These are phyloP conservation scores for Triticum timopheevii DNA, from an alignment of 176 grass and related monocot genomes.

Conservation along the genomic window DNA sequence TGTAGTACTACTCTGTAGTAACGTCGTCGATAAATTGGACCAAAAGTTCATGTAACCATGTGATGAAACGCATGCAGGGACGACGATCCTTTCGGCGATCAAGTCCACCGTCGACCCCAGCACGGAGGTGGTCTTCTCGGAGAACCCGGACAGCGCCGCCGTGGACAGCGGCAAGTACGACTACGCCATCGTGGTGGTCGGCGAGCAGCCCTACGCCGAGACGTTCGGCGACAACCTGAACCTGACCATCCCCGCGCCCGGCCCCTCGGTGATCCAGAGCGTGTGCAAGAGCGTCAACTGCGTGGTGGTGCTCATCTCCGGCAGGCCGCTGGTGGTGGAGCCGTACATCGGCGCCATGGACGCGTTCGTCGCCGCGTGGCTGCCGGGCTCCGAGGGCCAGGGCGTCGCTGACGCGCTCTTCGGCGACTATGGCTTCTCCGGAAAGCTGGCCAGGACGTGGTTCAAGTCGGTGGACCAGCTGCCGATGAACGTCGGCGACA, in stretches of 20 bases:
- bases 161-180: conserved; percentile 52
- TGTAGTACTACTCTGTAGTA: neutral
- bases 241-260: conserved; percentile 71
- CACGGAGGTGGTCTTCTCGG: conserved; percentile 67
- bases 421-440: conserved; percentile 78
- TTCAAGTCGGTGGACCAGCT: conserved; percentile 92
- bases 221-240: conserved; percentile 65
- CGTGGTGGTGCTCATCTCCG: conserved; percentile 71
- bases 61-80: conserved; percentile 37
- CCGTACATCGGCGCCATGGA: conserved; percentile 68
- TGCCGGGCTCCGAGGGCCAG: conserved; percentile 86
- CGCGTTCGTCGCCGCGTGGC: conserved; percentile 89
- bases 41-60: neutral
- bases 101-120: conserved; percentile 60
- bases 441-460: conserved; percentile 89
- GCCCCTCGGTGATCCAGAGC: conserved; percentile 63
- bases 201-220: conserved; percentile 69
- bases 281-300: conserved; percentile 70
- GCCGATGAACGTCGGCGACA: conserved; percentile 89
- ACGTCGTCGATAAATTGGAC: neutral
- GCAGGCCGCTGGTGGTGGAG: conserved; percentile 79
- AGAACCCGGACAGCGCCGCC: conserved; percentile 48
- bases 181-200: conserved; percentile 68
- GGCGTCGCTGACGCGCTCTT: conserved; percentile 83
- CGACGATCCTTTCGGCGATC: conserved; percentile 66